Evolutionary conservation across 441 rosid genomes (phyloP), one percentile per base, ranked within the genome.

Genomic region (Populus trichocarpa): DNA sequence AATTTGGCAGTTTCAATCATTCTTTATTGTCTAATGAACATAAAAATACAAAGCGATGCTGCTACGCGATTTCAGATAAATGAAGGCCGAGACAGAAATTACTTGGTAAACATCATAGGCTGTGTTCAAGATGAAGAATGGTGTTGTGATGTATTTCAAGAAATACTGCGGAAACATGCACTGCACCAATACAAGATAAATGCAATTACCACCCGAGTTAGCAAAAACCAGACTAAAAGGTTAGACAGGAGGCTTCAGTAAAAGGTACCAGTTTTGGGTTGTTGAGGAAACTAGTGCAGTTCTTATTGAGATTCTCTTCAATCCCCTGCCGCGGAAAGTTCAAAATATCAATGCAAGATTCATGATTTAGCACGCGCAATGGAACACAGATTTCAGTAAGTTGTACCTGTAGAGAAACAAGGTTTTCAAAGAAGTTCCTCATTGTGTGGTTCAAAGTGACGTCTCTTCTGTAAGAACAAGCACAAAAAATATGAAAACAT

Each of bases 81-180:
- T 3, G 35, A 79, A 26, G 57, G 20, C 5, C 16, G 57, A 30
- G 77, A 78, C 25, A 70, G 38, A 1, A 76, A 72, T 64, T 83
- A 93, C 98, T 92, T 93, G 98, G 92, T 89, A 94, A 23, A 90
- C 82, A 82, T 92, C 98, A 72, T 90, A 93, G 0, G 94, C 99
- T 6, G 97, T 78, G 78, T 96, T 96, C 78, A 94, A 85, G 79
- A 94, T 80, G 85, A 93, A 96, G 38, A 93, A 68, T 1, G 97
- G 98, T 13, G 91, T 88, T 73, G 69, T 83, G 73, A 96, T 86
- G 82, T 90, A 82, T 80, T 79, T 78, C 71, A 94, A 86, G 75
- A 86, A 61, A 83, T 96, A 78, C 79, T 93, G 95, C 33, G 99
- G 98, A 78, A 96, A 96, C 77, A 96, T 86, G 77, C 99, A 96